Evolutionary conservation across 2,329 filamentous ascomycete genomes (phyloP).

Genomic region (Sporothrix phasma): DNA sequence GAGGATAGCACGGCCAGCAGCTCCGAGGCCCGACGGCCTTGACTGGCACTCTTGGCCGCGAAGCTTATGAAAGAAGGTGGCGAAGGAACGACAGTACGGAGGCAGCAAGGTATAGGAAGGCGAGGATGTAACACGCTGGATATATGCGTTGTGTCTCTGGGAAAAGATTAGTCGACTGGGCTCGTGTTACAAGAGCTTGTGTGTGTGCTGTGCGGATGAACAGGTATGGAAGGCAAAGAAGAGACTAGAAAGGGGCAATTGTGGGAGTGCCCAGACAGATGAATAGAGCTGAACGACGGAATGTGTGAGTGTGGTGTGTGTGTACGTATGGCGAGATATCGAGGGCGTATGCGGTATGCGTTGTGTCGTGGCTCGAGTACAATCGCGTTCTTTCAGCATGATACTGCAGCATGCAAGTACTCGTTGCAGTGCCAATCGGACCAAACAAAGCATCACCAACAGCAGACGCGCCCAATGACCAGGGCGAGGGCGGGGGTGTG

Average conservation of each 20-base stretch:
- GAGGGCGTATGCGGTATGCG: background rate
- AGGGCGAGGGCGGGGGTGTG: background rate
- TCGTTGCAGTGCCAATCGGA: background rate
- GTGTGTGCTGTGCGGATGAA: background rate
- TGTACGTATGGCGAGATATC: constrained; percentile 2
- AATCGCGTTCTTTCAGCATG: background rate
- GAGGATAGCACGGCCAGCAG: too few relatives aligned
- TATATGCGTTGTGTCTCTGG: background rate
- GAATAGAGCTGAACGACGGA: background rate
- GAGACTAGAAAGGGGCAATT: background rate
- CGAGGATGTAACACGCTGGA: background rate
- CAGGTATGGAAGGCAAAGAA: background rate
- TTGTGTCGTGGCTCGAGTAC: constrained; percentile 19
- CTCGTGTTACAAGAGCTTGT: background rate
- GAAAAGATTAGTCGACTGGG: background rate
- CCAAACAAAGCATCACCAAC: background rate
- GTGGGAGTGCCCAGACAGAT: background rate
- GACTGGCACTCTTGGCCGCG: background rate
- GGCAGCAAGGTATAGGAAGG: background rate
- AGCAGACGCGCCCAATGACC: constrained; percentile 6
- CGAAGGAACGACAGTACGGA: background rate
- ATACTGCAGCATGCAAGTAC: constrained; percentile 1
- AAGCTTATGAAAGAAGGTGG: background rate
- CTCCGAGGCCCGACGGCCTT: background rate
- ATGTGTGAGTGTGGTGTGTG: background rate